Conservation (phyloP, 2,329 filamentous ascomycete species). For the Proliferodiscus dingleyae region DNA sequence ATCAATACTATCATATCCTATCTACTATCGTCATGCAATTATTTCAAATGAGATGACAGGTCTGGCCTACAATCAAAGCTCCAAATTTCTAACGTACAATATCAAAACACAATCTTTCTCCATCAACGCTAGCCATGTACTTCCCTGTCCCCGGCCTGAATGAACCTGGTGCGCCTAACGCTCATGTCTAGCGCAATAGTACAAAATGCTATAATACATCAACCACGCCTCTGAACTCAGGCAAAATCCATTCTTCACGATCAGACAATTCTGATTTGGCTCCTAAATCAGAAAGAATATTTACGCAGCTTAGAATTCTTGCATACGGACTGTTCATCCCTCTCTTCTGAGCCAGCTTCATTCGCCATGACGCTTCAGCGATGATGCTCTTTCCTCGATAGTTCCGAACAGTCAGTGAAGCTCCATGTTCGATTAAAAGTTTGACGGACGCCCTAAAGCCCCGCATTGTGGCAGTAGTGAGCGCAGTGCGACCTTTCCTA, state of each 20-base stretch:
- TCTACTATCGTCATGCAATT: too few relatives aligned
- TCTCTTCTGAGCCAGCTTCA: not conserved
- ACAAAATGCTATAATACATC: not conserved
- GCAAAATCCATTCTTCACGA: not conserved
- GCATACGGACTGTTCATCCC: not conserved
- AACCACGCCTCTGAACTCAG: not conserved
- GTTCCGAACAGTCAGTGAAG: not conserved
- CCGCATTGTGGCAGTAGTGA: conserved; percentile 3
- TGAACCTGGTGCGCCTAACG: too few relatives aligned
- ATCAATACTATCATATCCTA: too few relatives aligned
- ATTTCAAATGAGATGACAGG: too few relatives aligned
- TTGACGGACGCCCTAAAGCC: not conserved
- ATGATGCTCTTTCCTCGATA: not conserved
- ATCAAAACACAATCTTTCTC: too few relatives aligned
- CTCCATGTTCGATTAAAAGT: not conserved
- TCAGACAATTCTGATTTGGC: not conserved
- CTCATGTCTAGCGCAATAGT: too few relatives aligned
- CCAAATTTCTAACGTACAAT: too few relatives aligned
- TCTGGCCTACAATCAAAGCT: too few relatives aligned
- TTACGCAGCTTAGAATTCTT: not conserved
- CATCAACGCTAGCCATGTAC: too few relatives aligned
- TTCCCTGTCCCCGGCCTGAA: too few relatives aligned
- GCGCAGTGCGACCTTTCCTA: conserved; percentile 4
- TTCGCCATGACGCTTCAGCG: not conserved
- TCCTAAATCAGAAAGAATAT: not conserved